Base-by-base conservation (phyloP, 2,329 filamentous ascomycete genomes). In the Tolypocladium sp. region DNA sequence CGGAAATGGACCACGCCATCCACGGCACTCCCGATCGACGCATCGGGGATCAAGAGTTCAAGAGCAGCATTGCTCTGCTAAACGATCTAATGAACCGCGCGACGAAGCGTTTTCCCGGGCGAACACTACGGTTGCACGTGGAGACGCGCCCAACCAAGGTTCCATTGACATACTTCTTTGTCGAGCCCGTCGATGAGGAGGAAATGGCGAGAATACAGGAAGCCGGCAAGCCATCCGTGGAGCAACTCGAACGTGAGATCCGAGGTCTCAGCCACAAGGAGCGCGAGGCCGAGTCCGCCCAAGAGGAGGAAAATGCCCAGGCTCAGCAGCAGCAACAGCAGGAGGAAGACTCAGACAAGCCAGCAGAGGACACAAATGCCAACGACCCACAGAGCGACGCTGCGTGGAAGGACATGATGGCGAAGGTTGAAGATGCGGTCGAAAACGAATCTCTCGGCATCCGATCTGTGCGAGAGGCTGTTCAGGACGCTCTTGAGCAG, bases 1-100 rank as follows among this genome's bases (percentile, higher is more conserved):
- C 83, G 4, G 94, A 99, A 69, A 92, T 99, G 88, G 94, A 99
- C 70, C 70, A 80, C n/a, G 83, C 91, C 0, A 74, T 99, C n/a
- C 95, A 99, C 70, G 92, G 91, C 27, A 88, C 91, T 56, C 67
- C 71, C 0, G 79, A 92, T 66, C 79, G 78, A 0, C 70, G 67
- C 22, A 74, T 96, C 7, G 95, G 95, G 27, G 87, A 97, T 68
- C 77, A 82, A 54, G 94, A 99, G 70, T 97, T 97, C 76, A 88
- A 87, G 69, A 73, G 90, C 37, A 97, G 92, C 73, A 68, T 99
- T 53, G 75, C 82, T 20, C 74, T 99, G 27, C 78, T 97, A 66
- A 94, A 96, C 68, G 82, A 92, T 62, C 76, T 94, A 20, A 74
- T 99, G 42, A 78, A 96, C 70, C 84, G 82, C 62, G 92, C 90